Evolutionary conservation across 371 early-diverging fungal genomes (phyloP).

Genomic region (Syncephalis fuscata): DNA sequence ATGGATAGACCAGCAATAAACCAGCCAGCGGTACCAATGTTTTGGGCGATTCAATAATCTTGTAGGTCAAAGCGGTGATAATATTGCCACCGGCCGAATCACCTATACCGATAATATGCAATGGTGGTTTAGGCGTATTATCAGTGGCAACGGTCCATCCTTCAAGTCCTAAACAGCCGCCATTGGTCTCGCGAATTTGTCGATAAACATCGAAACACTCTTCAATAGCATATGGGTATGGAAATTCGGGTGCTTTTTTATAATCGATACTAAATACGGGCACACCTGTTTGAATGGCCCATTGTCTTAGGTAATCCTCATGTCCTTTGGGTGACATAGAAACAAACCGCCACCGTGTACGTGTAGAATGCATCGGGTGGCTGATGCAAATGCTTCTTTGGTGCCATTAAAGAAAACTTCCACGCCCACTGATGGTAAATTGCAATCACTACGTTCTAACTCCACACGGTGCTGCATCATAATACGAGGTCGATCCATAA

Average conservation of each 20-base stretch:
- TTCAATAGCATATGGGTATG: conserved; percentile 83
- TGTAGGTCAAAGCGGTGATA: conserved; percentile 43
- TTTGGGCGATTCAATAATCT: conserved; percentile 35
- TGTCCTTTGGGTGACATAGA: conserved; percentile 67
- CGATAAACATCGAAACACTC: conserved; percentile 87
- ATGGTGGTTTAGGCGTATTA: conserved; percentile 15
- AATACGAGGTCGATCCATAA: conserved; percentile 23
- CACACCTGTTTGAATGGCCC: conserved; percentile 43
- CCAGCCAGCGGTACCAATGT: conserved; percentile 40
- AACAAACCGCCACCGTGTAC: conserved; percentile 60
- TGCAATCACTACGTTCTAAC: too few species aligned
- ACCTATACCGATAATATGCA: conserved; percentile 57
- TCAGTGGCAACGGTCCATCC: conserved; percentile 27
- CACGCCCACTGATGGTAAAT: conserved; percentile 2
- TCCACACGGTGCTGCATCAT: too few species aligned
- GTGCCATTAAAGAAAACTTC: conserved; percentile 18
- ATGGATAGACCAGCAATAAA: conserved; percentile 78
- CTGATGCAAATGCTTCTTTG: conserved; percentile 8
- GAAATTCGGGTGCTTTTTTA: conserved; percentile 88
- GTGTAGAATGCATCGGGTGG: conserved; percentile 19
- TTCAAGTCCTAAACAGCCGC: conserved; percentile 46
- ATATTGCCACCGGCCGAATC: conserved; percentile 92
- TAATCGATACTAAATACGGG: conserved; percentile 77
- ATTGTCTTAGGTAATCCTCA: conserved; percentile 43
- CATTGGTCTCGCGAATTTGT: conserved; percentile 38